Percentiles rank a stretch among this genome's conserved stretches.
Conservation (phyloP, 805 yeast genomes). For the Zygosaccharomyces bisporus region DNA sequence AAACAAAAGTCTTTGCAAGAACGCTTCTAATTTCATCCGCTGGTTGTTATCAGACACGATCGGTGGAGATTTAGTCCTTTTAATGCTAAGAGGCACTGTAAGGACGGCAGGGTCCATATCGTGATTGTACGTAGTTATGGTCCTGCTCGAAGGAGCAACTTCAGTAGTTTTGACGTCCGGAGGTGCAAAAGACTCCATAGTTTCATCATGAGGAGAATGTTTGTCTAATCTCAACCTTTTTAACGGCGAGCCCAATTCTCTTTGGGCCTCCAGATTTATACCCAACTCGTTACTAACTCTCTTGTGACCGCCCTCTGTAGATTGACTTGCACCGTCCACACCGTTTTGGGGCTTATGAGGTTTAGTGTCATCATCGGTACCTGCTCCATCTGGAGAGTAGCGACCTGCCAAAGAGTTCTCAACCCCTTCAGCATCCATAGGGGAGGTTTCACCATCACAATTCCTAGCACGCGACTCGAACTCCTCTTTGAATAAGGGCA, state of each 20-base stretch:
- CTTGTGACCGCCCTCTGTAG: slow-evolving; percentile 3
- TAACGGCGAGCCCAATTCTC: slow-evolving; percentile 29
- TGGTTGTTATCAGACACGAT: slow-evolving; percentile 21
- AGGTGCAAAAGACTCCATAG: neutral
- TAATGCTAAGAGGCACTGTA: slow-evolving; percentile 14
- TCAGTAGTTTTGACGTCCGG: slow-evolving; percentile 2
- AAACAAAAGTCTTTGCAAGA: slow-evolving; percentile 31
- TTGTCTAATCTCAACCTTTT: slow-evolving; percentile 23
- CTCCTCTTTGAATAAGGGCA: slow-evolving; percentile 18
- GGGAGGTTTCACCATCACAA: neutral
- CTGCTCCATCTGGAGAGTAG: slow-evolving; percentile 2
- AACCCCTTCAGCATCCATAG: neutral
- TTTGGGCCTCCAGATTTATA: slow-evolving; percentile 13
- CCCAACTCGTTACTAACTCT: slow-evolving; percentile 11
- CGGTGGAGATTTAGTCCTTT: slow-evolving; percentile 13
- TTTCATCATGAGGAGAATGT: slow-evolving; percentile 2
- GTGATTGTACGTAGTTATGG: slow-evolving; percentile 19
- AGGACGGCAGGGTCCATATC: slow-evolving; percentile 15
- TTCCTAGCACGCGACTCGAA: slow-evolving; percentile 11
- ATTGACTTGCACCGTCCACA: neutral
- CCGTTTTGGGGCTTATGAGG: neutral
- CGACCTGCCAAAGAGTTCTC: neutral
- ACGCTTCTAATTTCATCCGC: slow-evolving; percentile 31
- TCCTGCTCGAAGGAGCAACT: slow-evolving; percentile 2
- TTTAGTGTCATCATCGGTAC: slow-evolving; percentile 8